phyloP scores from a whole-genome alignment of 331 rosid species.

The Malus hybrid region DNA sequence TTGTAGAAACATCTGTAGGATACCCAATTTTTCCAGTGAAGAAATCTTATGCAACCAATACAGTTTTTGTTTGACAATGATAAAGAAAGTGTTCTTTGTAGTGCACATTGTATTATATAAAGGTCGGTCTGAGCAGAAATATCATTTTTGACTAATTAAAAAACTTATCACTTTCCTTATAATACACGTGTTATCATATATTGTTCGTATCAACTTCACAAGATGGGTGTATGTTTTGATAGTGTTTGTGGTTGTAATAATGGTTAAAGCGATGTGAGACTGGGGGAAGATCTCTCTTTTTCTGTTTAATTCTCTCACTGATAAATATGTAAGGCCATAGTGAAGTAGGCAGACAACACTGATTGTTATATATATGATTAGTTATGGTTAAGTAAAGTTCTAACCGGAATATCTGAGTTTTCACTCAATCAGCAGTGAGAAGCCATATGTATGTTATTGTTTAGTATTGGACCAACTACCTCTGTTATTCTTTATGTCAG shows the following conservation, averaged over 20 bases:
- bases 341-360: not conserved
- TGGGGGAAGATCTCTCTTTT: not conserved
- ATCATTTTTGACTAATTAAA: not conserved
- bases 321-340: not conserved
- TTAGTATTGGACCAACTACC: not conserved
- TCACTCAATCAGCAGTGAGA: not conserved
- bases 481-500: not conserved
- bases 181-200: not conserved
- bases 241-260: not conserved
- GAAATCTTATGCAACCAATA: not conserved
- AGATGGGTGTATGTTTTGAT: not conserved
- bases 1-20: not conserved
- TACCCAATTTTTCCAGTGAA: not conserved
- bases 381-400: not conserved
- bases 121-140: not conserved
- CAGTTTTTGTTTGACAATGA: not conserved
- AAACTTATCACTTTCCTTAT: not conserved
- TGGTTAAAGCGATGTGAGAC: not conserved
- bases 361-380: not conserved
- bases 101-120: not conserved
- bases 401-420: not conserved
- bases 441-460: no score
- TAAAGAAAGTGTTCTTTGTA: not conserved
- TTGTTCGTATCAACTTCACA: not conserved
- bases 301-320: not conserved